These are phyloP conservation scores for Luffa acutangula DNA, from an alignment of 306 rosid genomes.

Conservation along the genomic window DNA sequence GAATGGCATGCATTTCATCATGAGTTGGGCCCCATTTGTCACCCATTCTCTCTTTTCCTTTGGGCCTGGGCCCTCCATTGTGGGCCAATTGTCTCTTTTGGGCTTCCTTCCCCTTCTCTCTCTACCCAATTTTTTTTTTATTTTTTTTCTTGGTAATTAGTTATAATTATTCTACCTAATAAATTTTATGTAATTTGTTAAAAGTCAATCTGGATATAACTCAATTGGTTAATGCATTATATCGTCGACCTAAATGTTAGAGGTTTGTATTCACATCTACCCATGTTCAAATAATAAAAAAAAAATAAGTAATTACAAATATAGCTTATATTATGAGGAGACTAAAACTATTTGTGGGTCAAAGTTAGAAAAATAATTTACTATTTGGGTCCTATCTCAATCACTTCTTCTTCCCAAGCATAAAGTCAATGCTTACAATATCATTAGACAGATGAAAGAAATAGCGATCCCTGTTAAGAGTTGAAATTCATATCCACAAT, in stretches of 20 bases:
- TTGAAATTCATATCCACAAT: background rate
- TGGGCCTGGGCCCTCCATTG: background rate
- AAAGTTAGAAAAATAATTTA: background rate
- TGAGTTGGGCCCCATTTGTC: slow-evolving; percentile 42
- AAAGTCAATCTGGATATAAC: background rate
- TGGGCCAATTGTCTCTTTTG: background rate
- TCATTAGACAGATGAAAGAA: background rate
- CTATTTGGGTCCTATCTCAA: background rate
- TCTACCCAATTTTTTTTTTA: background rate
- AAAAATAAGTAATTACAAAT: no score
- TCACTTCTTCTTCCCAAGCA: background rate
- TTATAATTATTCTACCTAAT: background rate
- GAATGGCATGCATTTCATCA: slow-evolving; percentile 62
- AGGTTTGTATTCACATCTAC: no score
- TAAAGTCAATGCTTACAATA: background rate
- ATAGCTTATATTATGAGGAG: background rate
- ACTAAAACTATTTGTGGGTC: background rate
- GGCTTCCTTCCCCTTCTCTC: background rate
- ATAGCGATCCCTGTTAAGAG: background rate
- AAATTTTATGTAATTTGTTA: background rate
- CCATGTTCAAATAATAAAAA: no score
- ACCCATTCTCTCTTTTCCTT: background rate
- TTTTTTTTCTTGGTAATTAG: background rate
- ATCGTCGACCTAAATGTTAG: no score
- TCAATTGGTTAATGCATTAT: no score